Evolutionary conservation across 2,329 filamentous ascomycete genomes (phyloP).

Genomic region (Pseudopyricularia javanii): DNA sequence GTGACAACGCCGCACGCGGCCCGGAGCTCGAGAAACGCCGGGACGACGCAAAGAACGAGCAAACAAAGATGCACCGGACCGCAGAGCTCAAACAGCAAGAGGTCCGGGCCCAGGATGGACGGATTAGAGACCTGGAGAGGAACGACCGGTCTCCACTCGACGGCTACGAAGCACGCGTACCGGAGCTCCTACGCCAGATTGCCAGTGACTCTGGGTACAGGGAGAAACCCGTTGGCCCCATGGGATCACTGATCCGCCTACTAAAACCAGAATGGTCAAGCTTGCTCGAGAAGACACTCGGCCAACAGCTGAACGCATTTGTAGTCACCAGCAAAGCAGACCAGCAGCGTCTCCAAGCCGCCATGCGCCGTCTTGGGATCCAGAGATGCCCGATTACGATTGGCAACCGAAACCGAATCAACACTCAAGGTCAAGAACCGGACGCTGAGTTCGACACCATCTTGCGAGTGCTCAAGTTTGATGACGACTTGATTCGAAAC

Average conservation of each 20-base stretch:
- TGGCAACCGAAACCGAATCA: slow-evolving; percentile 38
- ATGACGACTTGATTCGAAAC: slow-evolving; percentile 65
- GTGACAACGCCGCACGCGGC: slow-evolving; percentile 14
- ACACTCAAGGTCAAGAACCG: slow-evolving; percentile 61
- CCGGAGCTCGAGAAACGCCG: slow-evolving; percentile 19
- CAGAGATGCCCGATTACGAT: slow-evolving; percentile 51
- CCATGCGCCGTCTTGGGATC: slow-evolving; percentile 48
- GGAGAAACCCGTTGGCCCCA: slow-evolving; percentile 66
- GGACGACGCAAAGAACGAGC: slow-evolving; percentile 16
- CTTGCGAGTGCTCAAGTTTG: slow-evolving; percentile 68
- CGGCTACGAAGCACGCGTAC: slow-evolving; percentile 53
- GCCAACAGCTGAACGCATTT: slow-evolving; percentile 60
- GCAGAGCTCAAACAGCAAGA: slow-evolving; percentile 38
- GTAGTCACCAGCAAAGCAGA: slow-evolving; percentile 70
- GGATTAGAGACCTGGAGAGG: slow-evolving; percentile 37
- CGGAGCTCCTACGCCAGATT: slow-evolving; percentile 55
- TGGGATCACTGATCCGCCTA: slow-evolving; percentile 68
- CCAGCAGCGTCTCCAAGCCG: slow-evolving; percentile 49
- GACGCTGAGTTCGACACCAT: slow-evolving; percentile 63
- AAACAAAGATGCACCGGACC: slow-evolving; percentile 17
- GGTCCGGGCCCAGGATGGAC: slow-evolving; percentile 35
- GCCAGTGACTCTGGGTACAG: slow-evolving; percentile 56
- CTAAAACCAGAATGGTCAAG: slow-evolving; percentile 71
- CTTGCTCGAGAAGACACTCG: slow-evolving; percentile 67
- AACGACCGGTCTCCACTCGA: slow-evolving; percentile 47